Conservation (phyloP, 2,329 filamentous ascomycete species). For the Sporothrix phasma region DNA sequence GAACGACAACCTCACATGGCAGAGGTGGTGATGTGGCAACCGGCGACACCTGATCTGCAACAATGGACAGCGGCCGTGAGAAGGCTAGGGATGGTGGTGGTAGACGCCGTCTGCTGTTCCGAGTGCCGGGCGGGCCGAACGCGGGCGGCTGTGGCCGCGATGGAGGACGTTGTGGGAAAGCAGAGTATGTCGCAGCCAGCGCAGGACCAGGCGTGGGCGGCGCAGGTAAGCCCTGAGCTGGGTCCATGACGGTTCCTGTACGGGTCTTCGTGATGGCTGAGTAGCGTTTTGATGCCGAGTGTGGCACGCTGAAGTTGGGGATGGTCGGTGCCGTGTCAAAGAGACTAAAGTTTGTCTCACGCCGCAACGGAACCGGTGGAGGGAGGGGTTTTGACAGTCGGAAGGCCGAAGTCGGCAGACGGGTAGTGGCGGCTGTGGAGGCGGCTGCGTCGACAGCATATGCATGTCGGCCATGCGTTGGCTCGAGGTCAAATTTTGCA, state of each 20-base stretch:
- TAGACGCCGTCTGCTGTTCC: constrained; percentile 24
- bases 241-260: not conserved
- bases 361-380: not conserved
- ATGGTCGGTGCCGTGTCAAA: constrained; percentile 20
- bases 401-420: not conserved
- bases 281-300: constrained; percentile 36
- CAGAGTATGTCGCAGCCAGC: not conserved
- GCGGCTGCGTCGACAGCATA: constrained; percentile 20
- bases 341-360: not conserved
- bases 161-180: not conserved
- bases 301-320: constrained; percentile 43
- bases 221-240: not conserved
- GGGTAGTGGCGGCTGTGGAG: constrained; percentile 14
- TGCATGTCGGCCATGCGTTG: constrained; percentile 35
- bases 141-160: not conserved
- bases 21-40: constrained; percentile 21
- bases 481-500: constrained; percentile 31
- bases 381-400: not conserved
- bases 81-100: constrained; percentile 39
- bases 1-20: not conserved
- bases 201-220: not conserved
- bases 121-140: not conserved
- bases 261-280: constrained; percentile 29
- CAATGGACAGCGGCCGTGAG: constrained; percentile 44
- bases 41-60: constrained; percentile 44